Percentiles rank a stretch among this genome's conserved stretches.
These are phyloP conservation scores for Uronychia setigera DNA, from an alignment of 73 alveolate genomes.

Conservation along the genomic window DNA sequence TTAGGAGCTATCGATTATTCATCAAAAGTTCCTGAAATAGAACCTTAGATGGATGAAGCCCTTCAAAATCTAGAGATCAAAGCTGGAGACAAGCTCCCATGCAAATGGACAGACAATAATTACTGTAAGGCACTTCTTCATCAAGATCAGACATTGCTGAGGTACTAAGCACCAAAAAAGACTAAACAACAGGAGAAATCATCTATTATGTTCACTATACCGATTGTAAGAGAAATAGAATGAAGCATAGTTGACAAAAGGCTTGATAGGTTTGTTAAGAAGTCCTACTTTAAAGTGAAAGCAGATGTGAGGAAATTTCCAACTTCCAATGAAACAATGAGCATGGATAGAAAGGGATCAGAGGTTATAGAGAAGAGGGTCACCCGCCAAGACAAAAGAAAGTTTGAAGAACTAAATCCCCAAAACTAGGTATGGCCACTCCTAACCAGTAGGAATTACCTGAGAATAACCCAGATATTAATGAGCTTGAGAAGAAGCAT, in stretches of 20 bases:
- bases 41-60: neutral
- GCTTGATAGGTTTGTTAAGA: conserved; percentile 91
- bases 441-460: conserved; percentile 48
- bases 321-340: conserved; percentile 47
- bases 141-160: conserved; percentile 5
- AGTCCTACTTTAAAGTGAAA: conserved; percentile 55
- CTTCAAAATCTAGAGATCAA: conserved; percentile 5
- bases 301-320: conserved; percentile 55
- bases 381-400: conserved; percentile 51
- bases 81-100: conserved; percentile 17
- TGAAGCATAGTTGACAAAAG: conserved; percentile 72
- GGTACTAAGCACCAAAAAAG: neutral
- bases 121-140: conserved; percentile 8
- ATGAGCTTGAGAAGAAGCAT: conserved; percentile 82
- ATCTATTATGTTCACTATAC: conserved; percentile 89
- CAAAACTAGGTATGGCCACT: neutral
- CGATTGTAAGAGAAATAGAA: conserved; percentile 17
- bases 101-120: conserved; percentile 28
- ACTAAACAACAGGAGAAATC: conserved; percentile 6
- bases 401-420: conserved; percentile 38
- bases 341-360: conserved; percentile 46
- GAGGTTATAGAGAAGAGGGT: conserved; percentile 58
- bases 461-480: conserved; percentile 57
- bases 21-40: too few species aligned
- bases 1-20: neutral